Conservation (phyloP, 352 stramenopile species). For the Pythium sp. region DNA sequence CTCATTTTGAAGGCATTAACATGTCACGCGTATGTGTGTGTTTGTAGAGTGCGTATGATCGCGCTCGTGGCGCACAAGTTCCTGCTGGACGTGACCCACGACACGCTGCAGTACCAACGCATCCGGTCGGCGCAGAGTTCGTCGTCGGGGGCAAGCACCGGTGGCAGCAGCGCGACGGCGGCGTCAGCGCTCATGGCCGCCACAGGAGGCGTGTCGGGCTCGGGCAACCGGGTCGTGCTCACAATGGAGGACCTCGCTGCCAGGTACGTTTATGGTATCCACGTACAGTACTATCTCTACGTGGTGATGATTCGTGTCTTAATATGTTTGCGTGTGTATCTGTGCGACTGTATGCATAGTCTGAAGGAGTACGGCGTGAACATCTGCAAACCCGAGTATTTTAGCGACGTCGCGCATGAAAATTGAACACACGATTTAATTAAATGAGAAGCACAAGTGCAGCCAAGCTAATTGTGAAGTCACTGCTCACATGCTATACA, state of each 20-base stretch:
- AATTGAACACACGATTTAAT: background rate
- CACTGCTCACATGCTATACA: background rate
- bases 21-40: no score
- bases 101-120: slow-evolving; percentile 78
- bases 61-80: slow-evolving; percentile 77
- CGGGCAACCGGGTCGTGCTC: slow-evolving; percentile 36
- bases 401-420: slow-evolving; percentile 56
- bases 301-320: no score
- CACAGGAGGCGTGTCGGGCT: slow-evolving; percentile 18
- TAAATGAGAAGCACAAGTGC: background rate
- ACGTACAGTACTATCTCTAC: no score
- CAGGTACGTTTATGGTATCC: slow-evolving; percentile 21
- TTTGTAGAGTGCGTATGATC: slow-evolving; percentile 53
- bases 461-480: no score
- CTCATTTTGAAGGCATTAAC: no score
- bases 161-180: background rate
- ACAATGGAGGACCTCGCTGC: slow-evolving; percentile 76
- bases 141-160: slow-evolving; percentile 9
- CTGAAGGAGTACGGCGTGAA: slow-evolving; percentile 82
- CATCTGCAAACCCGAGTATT: slow-evolving; percentile 79
- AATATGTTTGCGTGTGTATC: background rate
- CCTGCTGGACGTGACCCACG: slow-evolving; percentile 73
- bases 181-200: slow-evolving; percentile 12
- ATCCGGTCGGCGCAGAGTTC: slow-evolving; percentile 40
- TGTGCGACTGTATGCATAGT: slow-evolving; percentile 22